These are phyloP conservation scores for Saccharomycopsis crataegensis DNA, from an alignment of 1,139 yeast species.

Conservation along the genomic window DNA sequence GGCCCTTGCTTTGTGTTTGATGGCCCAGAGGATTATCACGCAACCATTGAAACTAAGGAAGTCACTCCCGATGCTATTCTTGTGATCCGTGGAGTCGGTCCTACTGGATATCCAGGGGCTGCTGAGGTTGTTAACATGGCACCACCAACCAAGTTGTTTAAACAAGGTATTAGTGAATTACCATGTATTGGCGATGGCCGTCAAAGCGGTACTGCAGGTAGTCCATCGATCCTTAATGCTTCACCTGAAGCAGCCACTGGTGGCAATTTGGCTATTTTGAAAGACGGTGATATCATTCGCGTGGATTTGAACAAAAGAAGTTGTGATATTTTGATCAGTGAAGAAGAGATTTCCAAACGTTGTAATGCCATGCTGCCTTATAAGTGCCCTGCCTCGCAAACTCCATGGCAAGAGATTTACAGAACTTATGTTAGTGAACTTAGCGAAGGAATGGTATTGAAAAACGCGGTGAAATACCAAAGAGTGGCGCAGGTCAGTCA, in stretches of 20 bases:
- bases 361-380: conserved; percentile 48
- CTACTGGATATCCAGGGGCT: conserved; percentile 99
- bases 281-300: conserved; percentile 84
- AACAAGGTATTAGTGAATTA: conserved; percentile 93
- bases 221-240: conserved; percentile 94
- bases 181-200: conserved; percentile 96
- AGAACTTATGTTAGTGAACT: conserved; percentile 24
- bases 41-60: conserved; percentile 82
- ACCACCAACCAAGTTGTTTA: conserved; percentile 94
- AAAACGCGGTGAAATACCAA: conserved; percentile 24
- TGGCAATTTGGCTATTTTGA: conserved; percentile 92
- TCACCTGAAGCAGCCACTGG: conserved; percentile 98
- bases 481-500: conserved; percentile 19
- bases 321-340: conserved; percentile 72
- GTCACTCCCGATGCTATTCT: conserved; percentile 93
- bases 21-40: conserved; percentile 95
- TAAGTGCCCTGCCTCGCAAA: conserved; percentile 22
- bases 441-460: conserved; percentile 25
- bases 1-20: conserved; percentile 97
- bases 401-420: conserved; percentile 27
- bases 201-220: conserved; percentile 97
- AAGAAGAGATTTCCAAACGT: conserved; percentile 65
- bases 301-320: conserved; percentile 88
- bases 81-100: conserved; percentile 94
- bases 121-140: conserved; percentile 96